Evolutionary conservation across 2,329 filamentous ascomycete genomes (phyloP).

Genomic region (Botryotinia calthae): DNA sequence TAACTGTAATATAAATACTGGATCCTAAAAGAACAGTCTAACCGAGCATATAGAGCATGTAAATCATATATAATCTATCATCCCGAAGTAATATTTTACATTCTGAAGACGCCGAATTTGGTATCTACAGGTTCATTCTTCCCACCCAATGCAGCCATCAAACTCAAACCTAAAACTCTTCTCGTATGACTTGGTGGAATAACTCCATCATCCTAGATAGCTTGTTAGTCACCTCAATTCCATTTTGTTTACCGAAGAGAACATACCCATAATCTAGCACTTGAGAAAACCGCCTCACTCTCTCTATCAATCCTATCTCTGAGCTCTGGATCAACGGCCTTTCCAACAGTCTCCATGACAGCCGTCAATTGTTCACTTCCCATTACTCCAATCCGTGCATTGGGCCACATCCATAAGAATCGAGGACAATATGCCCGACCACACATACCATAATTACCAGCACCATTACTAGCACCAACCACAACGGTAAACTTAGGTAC

Average conservation of each 20-base stretch:
- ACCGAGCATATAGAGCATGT: neutral
- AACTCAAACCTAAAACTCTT: slow-evolving; percentile 67
- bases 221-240: slow-evolving; percentile 11
- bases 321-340: slow-evolving; percentile 74
- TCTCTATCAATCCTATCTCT: slow-evolving; percentile 84
- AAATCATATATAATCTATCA: neutral
- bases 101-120: slow-evolving; percentile 78
- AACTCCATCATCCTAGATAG: slow-evolving; percentile 67
- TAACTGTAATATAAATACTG: neutral
- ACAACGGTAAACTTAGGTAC: slow-evolving; percentile 98
- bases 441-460: slow-evolving; percentile 98
- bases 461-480: slow-evolving; percentile 87
- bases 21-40: neutral
- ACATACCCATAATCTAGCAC: slow-evolving; percentile 77
- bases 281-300: slow-evolving; percentile 85
- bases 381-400: slow-evolving; percentile 96
- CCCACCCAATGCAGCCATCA: slow-evolving; percentile 69
- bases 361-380: slow-evolving; percentile 85
- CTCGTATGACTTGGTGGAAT: slow-evolving; percentile 76
- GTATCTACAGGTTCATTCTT: slow-evolving; percentile 61
- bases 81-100: slow-evolving; percentile 51
- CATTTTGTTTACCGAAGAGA: slow-evolving; percentile 1
- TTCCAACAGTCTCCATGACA: slow-evolving; percentile 94
- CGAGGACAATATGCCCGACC: slow-evolving; percentile 88
- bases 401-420: slow-evolving; percentile 96